phyloP scores from a whole-genome alignment of 768 basidiomycete genomes.

The Suillus paluster region DNA sequence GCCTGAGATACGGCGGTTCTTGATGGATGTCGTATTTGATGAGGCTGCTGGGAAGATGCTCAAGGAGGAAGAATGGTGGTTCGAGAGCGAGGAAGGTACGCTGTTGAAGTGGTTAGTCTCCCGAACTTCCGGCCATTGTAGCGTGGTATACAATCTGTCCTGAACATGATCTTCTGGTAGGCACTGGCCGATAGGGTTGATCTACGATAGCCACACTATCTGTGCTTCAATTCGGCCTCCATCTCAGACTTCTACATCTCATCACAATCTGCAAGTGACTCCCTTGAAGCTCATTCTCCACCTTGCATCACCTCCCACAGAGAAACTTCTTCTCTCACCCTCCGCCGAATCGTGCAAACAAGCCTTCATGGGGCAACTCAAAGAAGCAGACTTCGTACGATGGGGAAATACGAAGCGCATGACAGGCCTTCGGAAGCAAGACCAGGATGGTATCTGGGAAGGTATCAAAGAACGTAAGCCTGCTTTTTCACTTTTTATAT shows the following conservation, averaged over 20 bases:
- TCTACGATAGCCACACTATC: conserved; percentile 85
- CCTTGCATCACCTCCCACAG: conserved; percentile 83
- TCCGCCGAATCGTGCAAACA: conserved; percentile 88
- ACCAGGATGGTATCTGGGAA: conserved; percentile 98
- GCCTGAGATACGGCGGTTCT: conserved; percentile 84
- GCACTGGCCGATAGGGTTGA: conserved; percentile 97
- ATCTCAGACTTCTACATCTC: conserved; percentile 45
- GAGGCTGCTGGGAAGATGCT: conserved; percentile 75
- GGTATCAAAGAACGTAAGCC: conserved; percentile 91
- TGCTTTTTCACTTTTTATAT: conserved; percentile 6
- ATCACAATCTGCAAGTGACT: conserved; percentile 39
- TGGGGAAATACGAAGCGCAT: conserved; percentile 97
- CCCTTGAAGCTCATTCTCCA: conserved; percentile 86
- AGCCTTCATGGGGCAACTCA: conserved; percentile 93
- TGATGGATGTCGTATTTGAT: conserved; percentile 93
- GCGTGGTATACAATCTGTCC: not conserved
- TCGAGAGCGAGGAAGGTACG: conserved; percentile 85
- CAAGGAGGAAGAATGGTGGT: conserved; percentile 97
- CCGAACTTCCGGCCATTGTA: conserved; percentile 7
- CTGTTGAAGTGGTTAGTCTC: conserved; percentile 82
- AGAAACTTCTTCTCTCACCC: conserved; percentile 82
- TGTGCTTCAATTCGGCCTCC: conserved; percentile 55
- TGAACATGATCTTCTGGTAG: conserved; percentile 44
- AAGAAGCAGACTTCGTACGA: conserved; percentile 95
- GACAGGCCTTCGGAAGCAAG: conserved; percentile 85